These are phyloP conservation scores for Hansenula lynferdii DNA, from an alignment of 1,139 yeast genomes.

Conservation along the genomic window DNA sequence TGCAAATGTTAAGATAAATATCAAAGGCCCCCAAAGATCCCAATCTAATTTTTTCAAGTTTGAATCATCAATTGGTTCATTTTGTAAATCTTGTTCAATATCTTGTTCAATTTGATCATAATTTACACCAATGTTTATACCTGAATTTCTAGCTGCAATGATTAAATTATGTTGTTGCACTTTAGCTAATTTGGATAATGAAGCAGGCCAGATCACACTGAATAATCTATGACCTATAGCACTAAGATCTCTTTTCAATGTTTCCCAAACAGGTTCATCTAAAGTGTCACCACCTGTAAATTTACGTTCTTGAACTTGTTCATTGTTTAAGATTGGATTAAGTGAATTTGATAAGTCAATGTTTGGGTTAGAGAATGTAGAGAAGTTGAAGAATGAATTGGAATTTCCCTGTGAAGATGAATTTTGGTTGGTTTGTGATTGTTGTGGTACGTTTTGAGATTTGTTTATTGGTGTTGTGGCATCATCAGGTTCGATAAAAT, in stretches of 20 bases:
- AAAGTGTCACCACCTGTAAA: slow-evolving; percentile 81
- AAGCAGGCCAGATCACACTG: slow-evolving; percentile 71
- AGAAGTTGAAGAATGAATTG: slow-evolving; percentile 20
- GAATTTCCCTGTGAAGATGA: too few species aligned
- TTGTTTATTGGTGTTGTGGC: slow-evolving; percentile 8
- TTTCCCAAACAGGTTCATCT: slow-evolving; percentile 74
- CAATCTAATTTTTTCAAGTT: slow-evolving; percentile 47
- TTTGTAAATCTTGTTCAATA: slow-evolving; percentile 19
- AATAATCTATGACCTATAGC: slow-evolving; percentile 62
- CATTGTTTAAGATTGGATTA: slow-evolving; percentile 31
- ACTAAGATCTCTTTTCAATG: slow-evolving; percentile 61
- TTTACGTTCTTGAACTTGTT: slow-evolving; percentile 62
- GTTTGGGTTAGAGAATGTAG: slow-evolving; percentile 20
- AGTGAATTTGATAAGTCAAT: slow-evolving; percentile 17
- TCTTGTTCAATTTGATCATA: slow-evolving; percentile 30
- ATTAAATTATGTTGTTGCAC: slow-evolving; percentile 40
- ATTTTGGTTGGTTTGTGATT: too few species aligned
- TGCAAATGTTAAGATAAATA: slow-evolving; percentile 62
- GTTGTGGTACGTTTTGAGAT: too few species aligned
- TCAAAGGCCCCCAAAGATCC: slow-evolving; percentile 90
- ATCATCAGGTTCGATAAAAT: slow-evolving; percentile 23
- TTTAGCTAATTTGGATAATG: slow-evolving; percentile 38
- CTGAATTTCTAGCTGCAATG: slow-evolving; percentile 40
- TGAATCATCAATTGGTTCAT: slow-evolving; percentile 21
- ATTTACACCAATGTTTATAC: slow-evolving; percentile 37